Evolutionary conservation across 495 filamentous ascomycete genomes (phyloP), one percentile per base, ranked within the genome.

Genomic region (Podospora comata): DNA sequence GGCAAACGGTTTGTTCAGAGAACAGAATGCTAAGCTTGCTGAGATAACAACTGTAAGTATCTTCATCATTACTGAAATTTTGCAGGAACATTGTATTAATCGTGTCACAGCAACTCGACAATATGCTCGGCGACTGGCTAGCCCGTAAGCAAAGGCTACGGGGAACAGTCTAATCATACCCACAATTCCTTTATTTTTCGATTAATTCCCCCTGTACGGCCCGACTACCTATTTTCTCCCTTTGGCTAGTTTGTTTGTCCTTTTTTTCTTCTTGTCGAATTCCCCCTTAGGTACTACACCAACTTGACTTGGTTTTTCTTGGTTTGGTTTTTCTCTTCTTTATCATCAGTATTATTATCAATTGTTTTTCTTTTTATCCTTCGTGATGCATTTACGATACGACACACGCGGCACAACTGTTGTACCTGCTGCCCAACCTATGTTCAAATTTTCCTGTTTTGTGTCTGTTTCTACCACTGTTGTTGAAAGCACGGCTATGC

Each of bases 111-210:
- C 87, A 91, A 80, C 82, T 97, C 68, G 93, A 97, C 79, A 87
- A 91, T 16, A 87, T 96, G 87, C 85, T 97, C 61, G 90, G 90
- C 56, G 89, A 91, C 66, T 96, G 91, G 90, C 78, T 95, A 26
- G 85, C 88, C 44, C 85, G 88, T 60, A 91, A 89, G 73, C 85
- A 85, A 71, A 78, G 85, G 59, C 73, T 83, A 23, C 75, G 84
- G 60, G 80, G 79, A 59, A 74, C 76, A 23, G 71, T 81, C 39
- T 84, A 74, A 76, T 60, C 27, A 67, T 65, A 56, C 5, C 28
- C n/a, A 7, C 32, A 19, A 19, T 44, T 39, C 9, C 20, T 32
- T 32, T 32, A 16, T 28, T 5, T 18, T 32, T 11, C 19, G 5
- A 61, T 28, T 28, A 61, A 55, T 57, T 27, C 34, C 44, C 39